These are phyloP conservation scores for Hypoxylon sp. DNA, from an alignment of 2,329 filamentous ascomycete species.

Conservation along the genomic window DNA sequence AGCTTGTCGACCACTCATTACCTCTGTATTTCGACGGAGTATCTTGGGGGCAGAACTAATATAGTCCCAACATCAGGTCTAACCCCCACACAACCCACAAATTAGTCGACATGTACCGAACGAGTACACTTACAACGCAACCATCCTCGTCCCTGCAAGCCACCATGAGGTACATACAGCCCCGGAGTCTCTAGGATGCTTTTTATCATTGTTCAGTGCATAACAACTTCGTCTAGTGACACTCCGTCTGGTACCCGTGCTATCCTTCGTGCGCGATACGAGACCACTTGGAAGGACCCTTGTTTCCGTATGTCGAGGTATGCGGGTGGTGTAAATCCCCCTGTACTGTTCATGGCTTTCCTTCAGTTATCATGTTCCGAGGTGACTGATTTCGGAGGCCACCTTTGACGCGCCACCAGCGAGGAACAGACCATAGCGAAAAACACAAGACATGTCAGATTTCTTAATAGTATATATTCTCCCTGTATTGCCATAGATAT, in stretches of 20 bases:
- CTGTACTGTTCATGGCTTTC: conserved; percentile 19
- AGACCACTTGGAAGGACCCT: conserved; percentile 35
- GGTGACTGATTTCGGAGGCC: conserved; percentile 25
- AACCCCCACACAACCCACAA: conserved; percentile 36
- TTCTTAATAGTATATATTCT: conserved; percentile 22
- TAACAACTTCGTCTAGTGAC: conserved; percentile 32
- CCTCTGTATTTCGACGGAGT: conserved; percentile 25
- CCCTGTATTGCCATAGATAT: conserved; percentile 20
- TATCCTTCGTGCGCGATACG: conserved; percentile 24
- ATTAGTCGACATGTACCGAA: conserved; percentile 26
- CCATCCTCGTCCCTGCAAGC: conserved; percentile 31
- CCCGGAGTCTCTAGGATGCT: conserved; percentile 17
- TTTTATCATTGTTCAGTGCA: conserved; percentile 30
- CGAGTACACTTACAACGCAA: conserved; percentile 32
- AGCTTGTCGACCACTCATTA: conserved; percentile 23
- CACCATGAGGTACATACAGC: conserved; percentile 23
- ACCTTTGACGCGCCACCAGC: conserved; percentile 24
- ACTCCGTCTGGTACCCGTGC: conserved; percentile 21
- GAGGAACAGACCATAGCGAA: conserved; percentile 22
- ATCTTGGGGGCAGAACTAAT: conserved; percentile 29
- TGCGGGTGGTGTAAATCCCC: conserved; percentile 35
- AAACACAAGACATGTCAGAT: conserved; percentile 12
- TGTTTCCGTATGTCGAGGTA: conserved; percentile 30
- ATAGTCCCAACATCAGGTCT: conserved; percentile 21
- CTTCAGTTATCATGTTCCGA: conserved; percentile 35